Conservation (phyloP, 192 early-diverging fungal species). For the Rhizoclosmatium globosum region DNA sequence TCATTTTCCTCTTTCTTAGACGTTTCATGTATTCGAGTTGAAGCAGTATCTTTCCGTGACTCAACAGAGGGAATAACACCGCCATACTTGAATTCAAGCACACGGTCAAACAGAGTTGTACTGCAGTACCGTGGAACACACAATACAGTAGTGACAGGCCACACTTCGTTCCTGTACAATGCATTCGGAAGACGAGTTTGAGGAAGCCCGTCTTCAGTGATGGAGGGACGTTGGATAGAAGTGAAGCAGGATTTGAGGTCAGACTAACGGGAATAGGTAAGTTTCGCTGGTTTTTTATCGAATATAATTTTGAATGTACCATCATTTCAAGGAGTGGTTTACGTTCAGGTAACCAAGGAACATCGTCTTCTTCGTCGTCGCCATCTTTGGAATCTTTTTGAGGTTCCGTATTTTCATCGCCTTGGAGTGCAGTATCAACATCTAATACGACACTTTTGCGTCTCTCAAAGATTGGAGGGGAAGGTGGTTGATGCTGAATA, state of each 20-base stretch:
- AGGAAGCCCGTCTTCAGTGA: background rate
- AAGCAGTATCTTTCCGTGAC: background rate
- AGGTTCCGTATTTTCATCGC: background rate
- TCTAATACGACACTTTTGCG: background rate
- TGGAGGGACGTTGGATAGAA: background rate
- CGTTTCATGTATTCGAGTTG: background rate
- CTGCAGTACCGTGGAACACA: constrained; percentile 44
- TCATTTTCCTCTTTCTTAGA: background rate
- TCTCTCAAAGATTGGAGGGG: background rate
- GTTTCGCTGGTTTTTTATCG: background rate
- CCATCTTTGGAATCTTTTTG: background rate
- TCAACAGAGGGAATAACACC: background rate
- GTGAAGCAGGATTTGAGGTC: background rate
- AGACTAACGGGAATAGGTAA: background rate
- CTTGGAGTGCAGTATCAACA: background rate
- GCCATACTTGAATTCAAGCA: background rate
- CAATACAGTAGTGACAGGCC: constrained; percentile 38
- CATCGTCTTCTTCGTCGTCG: background rate
- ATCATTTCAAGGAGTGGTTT: background rate
- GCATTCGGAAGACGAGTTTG: background rate
- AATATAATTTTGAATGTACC: background rate
- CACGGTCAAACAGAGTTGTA: constrained; percentile 41
- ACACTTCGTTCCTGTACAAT: constrained; percentile 39
- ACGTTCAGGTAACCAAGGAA: background rate
- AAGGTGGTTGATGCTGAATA: background rate